These are phyloP conservation scores for Colletotrichum tabaci DNA, from an alignment of 2,329 filamentous ascomycete species.

Conservation along the genomic window DNA sequence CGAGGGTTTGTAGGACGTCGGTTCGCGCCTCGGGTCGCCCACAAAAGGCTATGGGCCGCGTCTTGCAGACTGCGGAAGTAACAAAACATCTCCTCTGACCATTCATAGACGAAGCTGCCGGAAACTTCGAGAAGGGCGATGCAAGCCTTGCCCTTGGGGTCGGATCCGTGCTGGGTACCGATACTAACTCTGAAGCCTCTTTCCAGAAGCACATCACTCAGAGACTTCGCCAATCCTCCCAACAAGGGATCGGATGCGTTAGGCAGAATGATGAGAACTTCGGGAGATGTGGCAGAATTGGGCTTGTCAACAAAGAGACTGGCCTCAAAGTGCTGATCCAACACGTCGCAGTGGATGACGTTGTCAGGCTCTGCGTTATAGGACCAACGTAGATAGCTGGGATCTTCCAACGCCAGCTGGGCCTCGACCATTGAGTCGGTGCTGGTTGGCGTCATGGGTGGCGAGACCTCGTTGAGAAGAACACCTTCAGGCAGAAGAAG, in stretches of 20 bases:
- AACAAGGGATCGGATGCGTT: background rate
- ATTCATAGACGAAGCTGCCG: constrained; percentile 54
- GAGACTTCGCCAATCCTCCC: background rate
- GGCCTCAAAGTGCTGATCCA: constrained; percentile 33
- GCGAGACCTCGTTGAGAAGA: constrained; percentile 45
- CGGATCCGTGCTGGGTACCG: constrained; percentile 1
- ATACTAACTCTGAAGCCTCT: constrained; percentile 21
- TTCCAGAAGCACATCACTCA: background rate
- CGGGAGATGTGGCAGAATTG: background rate
- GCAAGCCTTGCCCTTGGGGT: constrained; percentile 50
- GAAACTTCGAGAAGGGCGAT: constrained; percentile 64
- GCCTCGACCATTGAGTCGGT: constrained; percentile 15
- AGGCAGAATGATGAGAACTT: constrained; percentile 28
- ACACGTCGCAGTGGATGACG: constrained; percentile 5
- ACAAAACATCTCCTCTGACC: constrained; percentile 57
- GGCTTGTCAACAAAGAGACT: background rate
- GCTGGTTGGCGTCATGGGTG: constrained; percentile 1
- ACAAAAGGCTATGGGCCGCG: constrained; percentile 58
- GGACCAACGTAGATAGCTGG: background rate
- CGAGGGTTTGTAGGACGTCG: constrained; percentile 53
- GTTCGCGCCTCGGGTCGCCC: constrained; percentile 62
- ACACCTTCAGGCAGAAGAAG: constrained; percentile 50
- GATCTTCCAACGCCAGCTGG: background rate
- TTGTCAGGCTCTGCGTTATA: constrained; percentile 2
- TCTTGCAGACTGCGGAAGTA: constrained; percentile 58